Base-by-base conservation (phyloP, 805 yeast genomes). In the Ogataea glucozyma region DNA sequence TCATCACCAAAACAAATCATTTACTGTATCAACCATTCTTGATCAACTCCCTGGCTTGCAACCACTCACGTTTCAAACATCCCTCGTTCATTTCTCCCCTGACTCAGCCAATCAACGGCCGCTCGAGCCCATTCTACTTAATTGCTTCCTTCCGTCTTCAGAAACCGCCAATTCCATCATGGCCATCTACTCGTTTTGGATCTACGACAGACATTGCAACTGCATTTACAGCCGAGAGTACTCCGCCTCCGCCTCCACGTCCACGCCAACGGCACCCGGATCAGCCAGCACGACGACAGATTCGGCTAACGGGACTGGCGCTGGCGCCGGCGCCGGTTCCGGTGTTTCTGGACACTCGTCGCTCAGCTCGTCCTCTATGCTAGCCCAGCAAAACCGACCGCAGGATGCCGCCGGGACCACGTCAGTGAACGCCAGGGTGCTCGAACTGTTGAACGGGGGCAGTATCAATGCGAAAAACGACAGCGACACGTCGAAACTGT, bases 181-280 rank as follows among this genome's bases (percentile, higher is more conserved):
- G 86, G 77, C 85, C 29, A 80, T 89, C 34, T 83, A 83, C 67
- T 86, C 96, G 9, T 85, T 90, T 59, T 87, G 89, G 86, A 78
- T 91, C 42, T 91, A 85, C 60, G 97, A 91, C 62, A 76, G 93
- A 60, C 97, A 91, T 66, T 87, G 97, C 54, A 82, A 85, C 49
- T 90, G 98, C 63, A 80, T 91, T 14, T 91, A 79, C 65, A 78
- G 78, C 49, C 71, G 95, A 40, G 95, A 87, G 60, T 90, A 83
- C 31, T 41, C 52, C n/a, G 39, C 49, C 46, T 4, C 27, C 43
- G 14, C 23, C 41, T 2, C 26, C 21, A 8, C 24, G 22, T 4
- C 13, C n/a, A 16, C 41, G 19, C 16, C 24, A 14, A 13, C 31
- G 16, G 4, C 31, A 27, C 13, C 16, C 16, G 31, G 31, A 27